Evolutionary conservation across 2,329 filamentous ascomycete species (phyloP), one percentile per base, ranked within the genome.

Genomic region (Metarhizium robertsii): DNA sequence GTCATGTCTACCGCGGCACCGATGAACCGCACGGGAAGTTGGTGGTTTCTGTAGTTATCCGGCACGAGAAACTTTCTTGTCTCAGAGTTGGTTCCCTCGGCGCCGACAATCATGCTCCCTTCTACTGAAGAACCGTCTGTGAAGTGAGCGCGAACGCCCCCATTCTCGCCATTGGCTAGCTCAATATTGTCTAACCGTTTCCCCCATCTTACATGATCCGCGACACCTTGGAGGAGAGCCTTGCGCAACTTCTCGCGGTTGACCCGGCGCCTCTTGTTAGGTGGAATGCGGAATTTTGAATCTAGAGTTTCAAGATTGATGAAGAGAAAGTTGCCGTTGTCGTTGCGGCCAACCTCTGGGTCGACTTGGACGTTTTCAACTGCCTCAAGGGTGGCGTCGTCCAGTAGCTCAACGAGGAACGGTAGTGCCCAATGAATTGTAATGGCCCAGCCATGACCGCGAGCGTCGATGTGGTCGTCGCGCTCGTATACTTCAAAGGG

Each of bases 341-440:
- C 70, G 18, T 72, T 65, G 61, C 68, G 64, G 30, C 71, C 72
- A 58, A 76, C 68, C 58, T 75, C 66, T 29, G 60, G 68, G 55
- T 63, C 66, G 67, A 57, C 66, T 55, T 68, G 66, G 45, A 61
- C 63, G 13, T 57, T 55, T 38, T 68, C 64, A 20, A 69, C 51
- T 10, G 55, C 58, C 2, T 53, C 55, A 6, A 66, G 43, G 0
- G 64, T 65, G 7, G 58, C 56, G 6, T 55, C 55, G 20, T 64
- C 64, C 2, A 68, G 54, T 14, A 68, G 57, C 55, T 66, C 55
- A 16, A 54, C 52, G 10, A 69, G 59, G 40, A 62, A 67, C 2
- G 61, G 65, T 13, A 83, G 69, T 20, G 73, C 77, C 80, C 81
- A 85, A 61, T 85, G 79, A 38, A 85, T 65, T 2, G 81, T 84